Base-by-base conservation (phyloP, 345 rosid species). In the Kernera saxatilis region DNA sequence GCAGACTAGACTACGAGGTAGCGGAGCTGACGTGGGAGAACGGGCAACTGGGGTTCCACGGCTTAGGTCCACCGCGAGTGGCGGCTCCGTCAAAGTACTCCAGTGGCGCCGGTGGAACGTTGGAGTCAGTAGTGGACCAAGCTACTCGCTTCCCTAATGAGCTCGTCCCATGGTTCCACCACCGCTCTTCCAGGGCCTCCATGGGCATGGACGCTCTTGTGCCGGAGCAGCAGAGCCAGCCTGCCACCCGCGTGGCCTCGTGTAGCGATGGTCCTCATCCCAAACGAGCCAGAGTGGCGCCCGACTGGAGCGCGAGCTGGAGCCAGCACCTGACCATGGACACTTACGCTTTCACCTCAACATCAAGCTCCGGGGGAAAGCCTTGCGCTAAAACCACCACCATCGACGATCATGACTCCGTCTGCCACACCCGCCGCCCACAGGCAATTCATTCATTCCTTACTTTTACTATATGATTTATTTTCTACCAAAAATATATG, bases 11-110 rank as follows among this genome's bases (percentile, higher is more conserved):
- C 67, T 86, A 82, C 29, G 97, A 87, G 79, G 95, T 94, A 30
- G 88, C 97, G 19, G 99, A 94, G 82, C 80, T 94, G 72, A 94
- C 97, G 32, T 94, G 99, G 99, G 86, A 91, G 77, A 94, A 91
- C 70, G 97, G 97, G 3, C 97, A 91, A 49, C 61, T 94, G 18
- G 84, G 87, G 75, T 78, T 88, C 87, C 94, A 91, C 83, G 85
- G 88, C 23, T 80, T 88, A 66, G 86, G 95, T 3, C 84, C 83
- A 22, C 85, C 90, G 64, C 88, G 91, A 8, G 48, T 52, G 37
- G 70, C 67, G 2, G 54, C 81, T 46, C 55, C 81, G 4, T 45
- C 83, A 1, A 85, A 84, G 78, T 82, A 81, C 79, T 54, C 76
- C 3, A 86, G 86, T 78, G 90, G 82, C 1, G 80, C 76, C 41